Conservation (phyloP, 345 rosid species). For the Cardiospermum halicacabum region DNA sequence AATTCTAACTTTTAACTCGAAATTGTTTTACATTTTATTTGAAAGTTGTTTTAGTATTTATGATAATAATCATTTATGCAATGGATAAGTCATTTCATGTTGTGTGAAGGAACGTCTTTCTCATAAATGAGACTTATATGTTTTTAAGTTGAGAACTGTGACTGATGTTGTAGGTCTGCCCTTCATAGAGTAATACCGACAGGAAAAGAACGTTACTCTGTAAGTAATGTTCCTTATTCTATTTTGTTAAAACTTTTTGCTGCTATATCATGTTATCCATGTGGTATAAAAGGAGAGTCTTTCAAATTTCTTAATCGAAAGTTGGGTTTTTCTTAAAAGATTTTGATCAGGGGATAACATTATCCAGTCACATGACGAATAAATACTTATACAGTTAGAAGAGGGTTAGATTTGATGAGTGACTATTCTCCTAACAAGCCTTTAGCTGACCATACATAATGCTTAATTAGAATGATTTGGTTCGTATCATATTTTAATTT, state of each 20-base stretch:
- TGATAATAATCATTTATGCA: neutral
- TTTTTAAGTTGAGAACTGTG: neutral
- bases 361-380: neutral
- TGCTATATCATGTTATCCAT: neutral
- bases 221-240: conserved; percentile 20
- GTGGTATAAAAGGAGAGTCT: no score
- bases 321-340: neutral
- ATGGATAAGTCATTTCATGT: no score
- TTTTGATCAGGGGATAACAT: conserved; percentile 8
- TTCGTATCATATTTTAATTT: neutral
- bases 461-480: neutral
- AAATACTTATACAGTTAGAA: neutral
- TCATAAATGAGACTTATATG: no score
- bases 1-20: conserved; percentile 12
- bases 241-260: neutral
- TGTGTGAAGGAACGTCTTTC: no score
- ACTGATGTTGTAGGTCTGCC: conserved; percentile 50
- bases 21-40: neutral
- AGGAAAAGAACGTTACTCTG: conserved; percentile 77
- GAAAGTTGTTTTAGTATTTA: neutral
- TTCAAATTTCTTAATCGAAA: no score
- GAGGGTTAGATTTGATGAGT: neutral
- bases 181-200: conserved; percentile 73
- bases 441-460: neutral
- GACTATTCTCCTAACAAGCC: neutral